Base-by-base conservation (phyloP, 2,329 filamentous ascomycete genomes). In the Fusarium solani-melongenae region DNA sequence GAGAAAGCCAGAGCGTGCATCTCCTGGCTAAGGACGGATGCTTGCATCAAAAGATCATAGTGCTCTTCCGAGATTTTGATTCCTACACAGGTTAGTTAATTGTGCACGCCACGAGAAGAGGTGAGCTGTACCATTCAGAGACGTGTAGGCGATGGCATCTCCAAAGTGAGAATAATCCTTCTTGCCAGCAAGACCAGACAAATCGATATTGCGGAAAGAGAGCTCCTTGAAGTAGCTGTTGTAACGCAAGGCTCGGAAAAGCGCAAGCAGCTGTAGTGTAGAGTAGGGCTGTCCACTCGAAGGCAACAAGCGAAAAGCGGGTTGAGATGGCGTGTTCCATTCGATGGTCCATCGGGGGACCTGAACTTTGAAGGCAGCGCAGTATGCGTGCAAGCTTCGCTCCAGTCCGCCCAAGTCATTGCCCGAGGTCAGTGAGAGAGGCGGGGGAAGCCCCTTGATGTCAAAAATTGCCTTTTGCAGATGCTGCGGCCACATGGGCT, bases 181-280 rank as follows among this genome's bases (percentile, higher is more conserved):
- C 56, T 78, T 82, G 39, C 80, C 79, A 33, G 77, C 77, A 14
- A 84, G 74, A 9, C 81, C 74, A 2, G 84, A 84, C 22, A 90
- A 81, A 70, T 89, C 86, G 15, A 90, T 83, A 61, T 87, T 84
- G 11, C 82, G 79, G 70, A 90, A 89, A 2, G 87, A 90, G n/a
- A 90, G 78, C 1, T 88, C 87, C 66, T 87, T 88, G 79, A 90
- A 90, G 73, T 87, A 90, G 71, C 88, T 88, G 62, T 90, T 90
- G 76, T 89, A 90, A 11, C 88, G 84, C 67, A 90, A 79, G 2
- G 88, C 87, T 6, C 88, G 85, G 72, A 90, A 85, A 1, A 90
- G 85, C 11, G 88, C 88, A n/a, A 90, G 79, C 4, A 90, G 81
- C 76, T 90, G 88, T 39, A 88, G 78, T 5, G 85, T 79, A 5